A percentile compares a stretch with the other conserved stretches of the same genome.
Evolutionary conservation across 2,329 filamentous ascomycete species (phyloP).

Genomic region (Tolypocladium tundrense): DNA sequence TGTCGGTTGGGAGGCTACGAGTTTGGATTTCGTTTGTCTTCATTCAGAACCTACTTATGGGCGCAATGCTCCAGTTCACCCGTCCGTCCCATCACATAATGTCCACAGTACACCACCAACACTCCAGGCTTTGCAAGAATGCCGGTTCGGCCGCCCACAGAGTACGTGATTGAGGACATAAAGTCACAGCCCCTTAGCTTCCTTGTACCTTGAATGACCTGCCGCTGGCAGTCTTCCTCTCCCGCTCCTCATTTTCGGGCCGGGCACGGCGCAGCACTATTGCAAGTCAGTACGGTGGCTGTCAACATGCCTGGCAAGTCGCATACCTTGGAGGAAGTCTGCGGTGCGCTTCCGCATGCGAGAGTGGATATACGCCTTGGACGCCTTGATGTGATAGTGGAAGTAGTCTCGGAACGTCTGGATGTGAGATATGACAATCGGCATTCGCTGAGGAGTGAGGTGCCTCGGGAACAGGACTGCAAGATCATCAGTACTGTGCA

Average conservation of each 20-base stretch:
- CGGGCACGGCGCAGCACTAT: conserved; percentile 89
- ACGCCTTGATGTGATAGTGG: conserved; percentile 99
- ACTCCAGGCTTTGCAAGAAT: background rate
- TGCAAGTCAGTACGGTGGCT: conserved; percentile 14
- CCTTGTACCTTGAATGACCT: conserved; percentile 67
- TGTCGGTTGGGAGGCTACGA: background rate
- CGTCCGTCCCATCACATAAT: background rate
- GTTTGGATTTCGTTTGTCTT: background rate
- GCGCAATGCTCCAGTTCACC: background rate
- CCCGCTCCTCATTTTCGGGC: conserved; percentile 92
- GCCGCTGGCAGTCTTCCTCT: conserved; percentile 95
- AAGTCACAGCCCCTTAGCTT: conserved; percentile 9
- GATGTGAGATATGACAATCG: conserved; percentile 96
- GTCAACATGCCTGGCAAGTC: background rate
- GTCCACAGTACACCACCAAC: background rate
- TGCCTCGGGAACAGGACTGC: conserved; percentile 92
- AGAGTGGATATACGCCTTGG: conserved; percentile 97
- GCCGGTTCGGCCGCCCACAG: background rate
- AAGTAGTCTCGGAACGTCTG: conserved; percentile 99
- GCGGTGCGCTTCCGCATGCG: conserved; percentile 96
- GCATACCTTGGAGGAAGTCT: conserved; percentile 89
- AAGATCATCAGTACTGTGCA: conserved; percentile 50
- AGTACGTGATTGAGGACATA: no score
- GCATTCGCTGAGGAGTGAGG: conserved; percentile 78
- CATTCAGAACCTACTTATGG: background rate